Conservation (phyloP, 257 asterid species). For the Agastache rugosa region DNA sequence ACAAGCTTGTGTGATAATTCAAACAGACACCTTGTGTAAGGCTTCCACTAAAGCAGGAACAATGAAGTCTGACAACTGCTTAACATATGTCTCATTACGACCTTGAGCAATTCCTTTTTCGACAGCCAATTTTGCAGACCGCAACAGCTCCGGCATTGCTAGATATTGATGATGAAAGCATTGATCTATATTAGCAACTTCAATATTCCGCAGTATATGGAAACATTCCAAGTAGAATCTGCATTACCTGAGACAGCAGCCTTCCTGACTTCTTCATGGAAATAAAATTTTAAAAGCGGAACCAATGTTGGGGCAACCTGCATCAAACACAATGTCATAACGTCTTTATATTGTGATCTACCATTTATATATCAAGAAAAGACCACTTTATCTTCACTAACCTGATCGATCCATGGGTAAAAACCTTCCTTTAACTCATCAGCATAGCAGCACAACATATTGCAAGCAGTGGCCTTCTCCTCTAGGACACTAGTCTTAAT, state of each 20-base stretch:
- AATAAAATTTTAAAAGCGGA: constrained; percentile 89
- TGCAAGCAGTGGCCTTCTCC: constrained; percentile 99
- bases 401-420: constrained; percentile 99
- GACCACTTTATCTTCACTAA: constrained; percentile 42
- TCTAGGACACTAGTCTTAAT: constrained; percentile 97
- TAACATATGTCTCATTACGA: constrained; percentile 78
- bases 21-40: constrained; percentile 70
- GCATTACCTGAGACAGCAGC: constrained; percentile 96
- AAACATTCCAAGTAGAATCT: constrained; percentile 1
- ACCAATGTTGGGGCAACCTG: constrained; percentile 95
- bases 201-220: neutral
- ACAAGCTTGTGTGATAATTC: neutral
- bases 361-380: constrained; percentile 26
- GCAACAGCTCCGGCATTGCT: constrained; percentile 98
- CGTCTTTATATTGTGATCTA: constrained; percentile 23
- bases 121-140: constrained; percentile 92
- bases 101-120: constrained; percentile 95
- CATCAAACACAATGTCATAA: constrained; percentile 36
- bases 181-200: constrained; percentile 16
- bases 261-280: constrained; percentile 98
- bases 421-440: constrained; percentile 98
- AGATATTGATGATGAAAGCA: constrained; percentile 31
- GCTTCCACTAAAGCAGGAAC: constrained; percentile 87
- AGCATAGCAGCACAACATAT: constrained; percentile 99
- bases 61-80: constrained; percentile 76